Evolutionary conservation across 1,139 yeast species (phyloP).

Genomic region (Sugiyamaella sp.): DNA sequence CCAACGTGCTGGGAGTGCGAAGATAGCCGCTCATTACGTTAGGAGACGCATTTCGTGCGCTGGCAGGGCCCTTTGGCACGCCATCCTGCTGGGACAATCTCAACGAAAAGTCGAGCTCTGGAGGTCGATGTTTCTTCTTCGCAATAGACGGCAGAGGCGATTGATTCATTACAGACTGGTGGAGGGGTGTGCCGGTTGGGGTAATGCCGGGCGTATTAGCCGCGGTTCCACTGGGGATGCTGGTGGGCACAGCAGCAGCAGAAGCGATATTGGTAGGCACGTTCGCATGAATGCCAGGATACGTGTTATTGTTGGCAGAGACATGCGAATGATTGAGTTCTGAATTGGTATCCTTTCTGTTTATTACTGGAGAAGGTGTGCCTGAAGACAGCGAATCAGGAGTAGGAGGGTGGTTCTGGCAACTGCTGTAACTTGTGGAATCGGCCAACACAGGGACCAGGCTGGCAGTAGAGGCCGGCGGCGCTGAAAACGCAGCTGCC

Average conservation of each 20-base stretch:
- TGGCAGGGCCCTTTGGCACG: conserved; percentile 2
- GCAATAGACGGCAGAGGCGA: neutral
- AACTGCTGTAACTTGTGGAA: neutral
- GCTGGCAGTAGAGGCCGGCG: neutral
- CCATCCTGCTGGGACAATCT: neutral
- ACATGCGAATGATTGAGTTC: neutral
- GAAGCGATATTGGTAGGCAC: neutral
- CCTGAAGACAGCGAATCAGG: conserved; percentile 12
- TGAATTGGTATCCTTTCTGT: neutral
- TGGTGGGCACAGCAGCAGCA: neutral
- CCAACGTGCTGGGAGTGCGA: neutral
- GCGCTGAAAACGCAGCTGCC: conserved; percentile 1
- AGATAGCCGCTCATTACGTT: conserved; percentile 1
- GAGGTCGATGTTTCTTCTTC: conserved; percentile 16
- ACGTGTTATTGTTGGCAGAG: neutral
- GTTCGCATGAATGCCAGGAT: neutral
- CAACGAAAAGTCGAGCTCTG: conserved; percentile 15
- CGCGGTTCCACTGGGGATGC: neutral
- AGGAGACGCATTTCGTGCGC: conserved; percentile 16
- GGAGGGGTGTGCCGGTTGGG: neutral
- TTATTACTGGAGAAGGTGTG: neutral
- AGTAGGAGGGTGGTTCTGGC: conserved; percentile 10
- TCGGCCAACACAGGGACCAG: neutral
- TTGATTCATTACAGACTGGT: neutral
- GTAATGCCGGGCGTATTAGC: neutral